A percentile compares a stretch with the other conserved stretches of the same genome.
Evolutionary conservation across 345 rosid genomes (phyloP).

Genomic region (Acer yangbiense): DNA sequence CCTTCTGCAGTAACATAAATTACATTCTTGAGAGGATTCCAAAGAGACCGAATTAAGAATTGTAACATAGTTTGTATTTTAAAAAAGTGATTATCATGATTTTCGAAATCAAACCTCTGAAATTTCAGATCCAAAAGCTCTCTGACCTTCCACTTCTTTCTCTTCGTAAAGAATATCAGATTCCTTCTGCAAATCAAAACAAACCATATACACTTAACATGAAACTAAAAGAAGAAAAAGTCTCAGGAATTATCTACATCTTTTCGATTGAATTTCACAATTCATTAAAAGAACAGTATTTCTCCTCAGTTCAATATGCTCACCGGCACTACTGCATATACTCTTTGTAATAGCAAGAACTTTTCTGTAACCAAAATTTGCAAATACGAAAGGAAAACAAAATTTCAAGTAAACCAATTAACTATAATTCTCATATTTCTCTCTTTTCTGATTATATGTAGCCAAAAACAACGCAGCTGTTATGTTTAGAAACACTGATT

Average conservation of each 20-base stretch:
- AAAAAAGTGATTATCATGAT: conserved; percentile 4
- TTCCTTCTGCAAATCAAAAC: conserved; percentile 30
- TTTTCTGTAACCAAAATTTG: not conserved
- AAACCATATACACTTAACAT: not conserved
- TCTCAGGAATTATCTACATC: not conserved
- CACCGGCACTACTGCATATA: not conserved
- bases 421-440: not conserved
- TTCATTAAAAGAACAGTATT: too few relatives aligned
- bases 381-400: not conserved
- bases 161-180: conserved; percentile 23
- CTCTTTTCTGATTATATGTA: not conserved
- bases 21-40: conserved; percentile 1
- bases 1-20: conserved; percentile 43
- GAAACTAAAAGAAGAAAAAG: not conserved
- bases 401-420: not conserved
- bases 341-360: not conserved
- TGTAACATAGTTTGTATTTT: conserved; percentile 9
- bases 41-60: conserved; percentile 3
- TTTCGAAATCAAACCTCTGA: conserved; percentile 31
- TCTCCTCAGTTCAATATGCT: not conserved
- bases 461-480: not conserved
- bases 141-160: conserved; percentile 24
- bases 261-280: conserved; percentile 4
- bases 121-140: conserved; percentile 24
- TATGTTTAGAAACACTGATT: too few relatives aligned